Percentiles rank a stretch among this genome's conserved stretches.
These are phyloP conservation scores for Talaromyces trachyspermus DNA, from an alignment of 495 filamentous ascomycete genomes.

Conservation along the genomic window DNA sequence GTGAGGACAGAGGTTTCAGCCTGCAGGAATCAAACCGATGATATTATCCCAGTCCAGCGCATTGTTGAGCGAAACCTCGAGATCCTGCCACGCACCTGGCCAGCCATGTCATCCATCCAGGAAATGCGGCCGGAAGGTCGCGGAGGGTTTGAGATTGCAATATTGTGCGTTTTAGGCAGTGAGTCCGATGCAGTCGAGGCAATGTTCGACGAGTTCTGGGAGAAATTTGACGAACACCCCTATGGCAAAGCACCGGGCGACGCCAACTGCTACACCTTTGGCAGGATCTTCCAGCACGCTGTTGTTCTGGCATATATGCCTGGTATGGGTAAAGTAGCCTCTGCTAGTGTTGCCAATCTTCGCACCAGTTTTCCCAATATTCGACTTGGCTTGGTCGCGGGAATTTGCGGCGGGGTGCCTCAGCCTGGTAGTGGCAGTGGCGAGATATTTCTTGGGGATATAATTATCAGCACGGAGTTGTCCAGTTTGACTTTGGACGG, in stretches of 20 bases:
- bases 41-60: no score
- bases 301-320: conserved; percentile 21
- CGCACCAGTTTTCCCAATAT: conserved; percentile 24
- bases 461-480: conserved; percentile 28
- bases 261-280: conserved; percentile 19
- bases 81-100: no score
- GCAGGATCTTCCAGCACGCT: conserved; percentile 16
- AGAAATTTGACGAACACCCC: not conserved
- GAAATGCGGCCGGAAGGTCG: no score
- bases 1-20: no score
- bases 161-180: conserved; percentile 19
- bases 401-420: conserved; percentile 17
- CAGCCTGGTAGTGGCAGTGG: not conserved
- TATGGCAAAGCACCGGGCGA: conserved; percentile 16
- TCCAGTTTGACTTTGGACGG: conserved; percentile 25
- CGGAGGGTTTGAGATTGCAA: no score
- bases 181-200: conserved; percentile 21
- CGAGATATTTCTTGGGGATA: conserved; percentile 27
- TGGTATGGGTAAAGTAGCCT: conserved; percentile 15
- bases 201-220: conserved; percentile 15
- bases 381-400: conserved; percentile 11
- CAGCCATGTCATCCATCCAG: no score
- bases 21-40: no score
- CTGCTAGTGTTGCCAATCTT: conserved; percentile 12
- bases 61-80: no score